A percentile compares a stretch with the other conserved stretches of the same genome.
Conservation (phyloP, 352 stramenopile species). For the Phytophthora syringae region DNA sequence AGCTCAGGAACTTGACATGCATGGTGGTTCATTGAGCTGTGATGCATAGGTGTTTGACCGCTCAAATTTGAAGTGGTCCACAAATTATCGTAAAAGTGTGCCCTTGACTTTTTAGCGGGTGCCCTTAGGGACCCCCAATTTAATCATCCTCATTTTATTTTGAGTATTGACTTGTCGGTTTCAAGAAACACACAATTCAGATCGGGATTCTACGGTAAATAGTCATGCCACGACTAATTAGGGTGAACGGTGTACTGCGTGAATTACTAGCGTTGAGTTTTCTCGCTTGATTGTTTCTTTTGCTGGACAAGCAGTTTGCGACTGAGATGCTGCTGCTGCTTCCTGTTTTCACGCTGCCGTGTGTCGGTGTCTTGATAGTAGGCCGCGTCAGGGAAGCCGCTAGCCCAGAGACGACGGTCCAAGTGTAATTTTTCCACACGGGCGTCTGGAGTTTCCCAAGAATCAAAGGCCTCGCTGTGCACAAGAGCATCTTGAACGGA, state of each 20-base stretch:
- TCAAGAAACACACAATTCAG: too few species aligned
- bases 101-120: too few species aligned
- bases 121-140: too few species aligned
- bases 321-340: constrained; percentile 38
- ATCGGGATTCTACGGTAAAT: too few species aligned
- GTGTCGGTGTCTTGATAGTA: constrained; percentile 49
- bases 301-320: constrained; percentile 31
- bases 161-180: too few species aligned
- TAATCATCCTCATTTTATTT: too few species aligned
- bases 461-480: constrained; percentile 36
- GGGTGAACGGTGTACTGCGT: background rate
- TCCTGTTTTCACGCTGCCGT: constrained; percentile 31
- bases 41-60: too few species aligned
- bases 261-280: background rate
- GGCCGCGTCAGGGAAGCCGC: constrained; percentile 52
- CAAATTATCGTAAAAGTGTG: too few species aligned
- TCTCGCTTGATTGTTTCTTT: constrained; percentile 10
- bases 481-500: constrained; percentile 36
- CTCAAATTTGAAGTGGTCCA: too few species aligned
- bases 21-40: too few species aligned
- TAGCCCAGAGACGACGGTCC: constrained; percentile 46
- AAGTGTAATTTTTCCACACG: constrained; percentile 52
- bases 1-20: too few species aligned
- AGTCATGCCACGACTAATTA: too few species aligned
- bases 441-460: constrained; percentile 52